Evolutionary conservation across 1,284 basidiomycete genomes (phyloP), one percentile per base, ranked within the genome.

Genomic region (Malassezia japonica): DNA sequence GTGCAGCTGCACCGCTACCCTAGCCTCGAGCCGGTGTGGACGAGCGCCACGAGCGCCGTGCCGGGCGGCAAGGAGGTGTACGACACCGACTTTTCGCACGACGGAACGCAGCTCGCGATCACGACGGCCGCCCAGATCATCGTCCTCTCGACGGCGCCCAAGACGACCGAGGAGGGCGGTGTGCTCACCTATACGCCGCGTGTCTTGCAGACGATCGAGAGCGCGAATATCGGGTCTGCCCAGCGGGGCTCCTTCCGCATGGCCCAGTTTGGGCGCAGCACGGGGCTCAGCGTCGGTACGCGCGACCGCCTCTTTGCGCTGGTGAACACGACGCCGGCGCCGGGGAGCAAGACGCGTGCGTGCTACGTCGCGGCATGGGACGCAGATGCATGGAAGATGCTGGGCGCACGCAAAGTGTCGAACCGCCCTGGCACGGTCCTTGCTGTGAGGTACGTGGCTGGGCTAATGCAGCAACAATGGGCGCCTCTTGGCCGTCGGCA

Each of bases 401-500:
- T 60, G 20, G 48, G 59, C 28, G 62, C 65, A 15, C 56, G 68
- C 16, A 55, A 63, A 42, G 61, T 72, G 28, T 59, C 64, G 10
- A 62, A 64, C 33, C 61, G 64, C 31, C 70, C 70, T 9, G 66
- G 64, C 10, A 72, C 70, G 6, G 63, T 58, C 9, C 58, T 70
- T 31, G 54, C 56, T 13, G 56, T 66, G 16, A 40, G 36, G 36
- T 38, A 38, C n/a, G 36, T 38, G 15, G 36, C 16, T 16, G 35
- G 10, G 13, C 36, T 38, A 25, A 38, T 20, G 21, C 36, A 65
- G 63, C 6, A 75, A 81, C 33, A 82, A 90, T 66, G 92, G 94
- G 0, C 81, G 79, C 50, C 77, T 87, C 35, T 74, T 98, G 6
- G 88, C 86, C 0, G 89, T 83, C 65, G 91, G 90, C 4, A 83